Evolutionary conservation across 306 rosid species (phyloP).

Genomic region (Clitoria ternatea): DNA sequence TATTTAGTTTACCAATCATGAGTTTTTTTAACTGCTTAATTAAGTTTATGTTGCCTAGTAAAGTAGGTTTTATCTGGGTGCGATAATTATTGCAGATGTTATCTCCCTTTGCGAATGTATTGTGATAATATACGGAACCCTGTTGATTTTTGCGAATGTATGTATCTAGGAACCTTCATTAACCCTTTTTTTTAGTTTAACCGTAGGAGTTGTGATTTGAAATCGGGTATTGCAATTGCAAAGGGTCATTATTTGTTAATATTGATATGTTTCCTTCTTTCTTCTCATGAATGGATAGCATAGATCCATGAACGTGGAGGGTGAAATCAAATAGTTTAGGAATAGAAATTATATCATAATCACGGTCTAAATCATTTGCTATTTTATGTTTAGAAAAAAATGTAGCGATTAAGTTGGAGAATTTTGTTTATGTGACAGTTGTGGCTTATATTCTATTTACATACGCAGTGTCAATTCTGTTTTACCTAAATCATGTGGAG

Average conservation of each 20-base stretch:
- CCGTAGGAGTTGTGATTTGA: not conserved
- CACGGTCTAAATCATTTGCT: conserved; percentile 6
- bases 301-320: not conserved
- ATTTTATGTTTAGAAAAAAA: not conserved
- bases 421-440: not conserved
- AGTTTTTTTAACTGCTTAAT: not conserved
- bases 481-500: conserved; percentile 68
- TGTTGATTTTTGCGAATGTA: not conserved
- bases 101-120: not conserved
- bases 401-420: not conserved
- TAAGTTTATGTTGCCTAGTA: not conserved
- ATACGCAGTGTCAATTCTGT: conserved; percentile 25
- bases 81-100: not conserved
- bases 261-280: not conserved
- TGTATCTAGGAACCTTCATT: not conserved
- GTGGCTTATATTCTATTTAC: conserved; percentile 16
- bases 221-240: not conserved
- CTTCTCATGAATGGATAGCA: not conserved
- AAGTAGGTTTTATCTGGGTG: conserved; percentile 1
- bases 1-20: not conserved
- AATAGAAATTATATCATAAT: not conserved
- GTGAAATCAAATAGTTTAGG: conserved; percentile 3
- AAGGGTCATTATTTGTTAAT: not conserved
- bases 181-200: not conserved
- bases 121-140: not conserved